Evolutionary conservation across 2,329 filamentous ascomycete species (phyloP).

Genomic region (Ascochyta fabae): DNA sequence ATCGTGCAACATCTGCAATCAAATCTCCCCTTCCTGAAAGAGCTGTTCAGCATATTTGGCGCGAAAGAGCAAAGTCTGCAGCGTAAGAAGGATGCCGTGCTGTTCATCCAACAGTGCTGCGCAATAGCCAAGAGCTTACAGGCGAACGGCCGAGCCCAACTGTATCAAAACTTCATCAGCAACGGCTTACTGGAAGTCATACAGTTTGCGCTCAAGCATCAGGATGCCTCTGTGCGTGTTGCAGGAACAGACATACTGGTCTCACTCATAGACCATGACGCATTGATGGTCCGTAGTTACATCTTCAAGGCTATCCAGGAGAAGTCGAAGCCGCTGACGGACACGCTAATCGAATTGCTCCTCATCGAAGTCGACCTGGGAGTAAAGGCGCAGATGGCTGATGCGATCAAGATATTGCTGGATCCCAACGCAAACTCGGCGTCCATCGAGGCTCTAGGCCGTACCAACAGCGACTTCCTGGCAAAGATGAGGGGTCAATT

Average conservation of each 20-base stretch:
- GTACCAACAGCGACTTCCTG: conserved; percentile 71
- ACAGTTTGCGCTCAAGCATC: conserved; percentile 85
- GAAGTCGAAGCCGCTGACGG: conserved; percentile 83
- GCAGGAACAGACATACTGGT: conserved; percentile 94
- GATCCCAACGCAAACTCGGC: conserved; percentile 70
- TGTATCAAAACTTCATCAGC: conserved; percentile 89
- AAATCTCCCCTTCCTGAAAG: conserved; percentile 77
- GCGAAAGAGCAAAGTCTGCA: conserved; percentile 67
- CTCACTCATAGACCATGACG: conserved; percentile 93
- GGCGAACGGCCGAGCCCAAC: conserved; percentile 75
- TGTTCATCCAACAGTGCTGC: conserved; percentile 97
- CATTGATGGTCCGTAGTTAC: conserved; percentile 89
- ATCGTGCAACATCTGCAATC: conserved; percentile 94
- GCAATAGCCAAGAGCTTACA: conserved; percentile 94
- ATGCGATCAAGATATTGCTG: conserved; percentile 91
- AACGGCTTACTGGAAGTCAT: conserved; percentile 90
- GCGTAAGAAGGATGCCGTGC: conserved; percentile 89
- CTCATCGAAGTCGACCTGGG: conserved; percentile 91
- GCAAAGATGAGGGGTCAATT: conserved; percentile 64
- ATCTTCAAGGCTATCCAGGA: conserved; percentile 92
- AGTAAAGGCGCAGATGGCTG: conserved; percentile 93
- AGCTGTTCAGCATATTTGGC: conserved; percentile 86
- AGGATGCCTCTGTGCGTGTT: conserved; percentile 82
- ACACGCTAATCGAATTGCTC: conserved; percentile 89
- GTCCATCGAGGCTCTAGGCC: conserved; percentile 65